Evolutionary conservation across 257 asterid species (phyloP).

Genomic region (Petrea volubilis): DNA sequence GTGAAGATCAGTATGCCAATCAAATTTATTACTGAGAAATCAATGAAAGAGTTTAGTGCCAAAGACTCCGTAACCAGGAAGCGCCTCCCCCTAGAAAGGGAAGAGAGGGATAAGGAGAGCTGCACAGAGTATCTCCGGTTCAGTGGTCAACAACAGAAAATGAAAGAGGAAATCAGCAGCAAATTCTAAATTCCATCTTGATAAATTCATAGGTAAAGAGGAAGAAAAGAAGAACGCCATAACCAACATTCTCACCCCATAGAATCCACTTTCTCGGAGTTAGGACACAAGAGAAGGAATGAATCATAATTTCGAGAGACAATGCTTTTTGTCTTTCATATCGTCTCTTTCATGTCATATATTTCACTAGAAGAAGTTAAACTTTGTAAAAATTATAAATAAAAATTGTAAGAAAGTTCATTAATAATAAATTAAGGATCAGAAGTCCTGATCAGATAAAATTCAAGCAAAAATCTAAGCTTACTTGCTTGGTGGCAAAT

Average conservation of each 20-base stretch:
- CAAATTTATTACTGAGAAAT: not conserved
- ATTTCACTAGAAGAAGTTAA: constrained; percentile 1
- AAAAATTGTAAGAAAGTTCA: not conserved
- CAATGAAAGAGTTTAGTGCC: not conserved
- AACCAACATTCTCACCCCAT: too few species aligned
- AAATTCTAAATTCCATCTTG: not conserved
- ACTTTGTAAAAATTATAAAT: not conserved
- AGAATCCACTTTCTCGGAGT: too few species aligned
- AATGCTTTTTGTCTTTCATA: too few species aligned
- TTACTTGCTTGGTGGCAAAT: constrained; percentile 95
- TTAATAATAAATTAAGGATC: not conserved
- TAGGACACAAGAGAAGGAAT: too few species aligned
- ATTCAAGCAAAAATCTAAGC: constrained; percentile 16
- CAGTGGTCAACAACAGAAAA: not conserved
- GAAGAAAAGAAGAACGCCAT: too few species aligned
- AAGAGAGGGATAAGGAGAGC: too few species aligned
- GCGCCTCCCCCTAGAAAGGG: too few species aligned
- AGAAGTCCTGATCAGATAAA: constrained; percentile 16
- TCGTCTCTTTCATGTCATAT: too few species aligned
- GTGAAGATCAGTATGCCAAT: not conserved
- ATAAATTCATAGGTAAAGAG: not conserved
- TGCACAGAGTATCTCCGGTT: constrained; percentile 5
- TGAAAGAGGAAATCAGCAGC: constrained; percentile 13
- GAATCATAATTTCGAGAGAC: too few species aligned
- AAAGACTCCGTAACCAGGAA: not conserved